Base-by-base conservation (phyloP, 768 basidiomycete genomes). In the Hirschioporus abietinus region DNA sequence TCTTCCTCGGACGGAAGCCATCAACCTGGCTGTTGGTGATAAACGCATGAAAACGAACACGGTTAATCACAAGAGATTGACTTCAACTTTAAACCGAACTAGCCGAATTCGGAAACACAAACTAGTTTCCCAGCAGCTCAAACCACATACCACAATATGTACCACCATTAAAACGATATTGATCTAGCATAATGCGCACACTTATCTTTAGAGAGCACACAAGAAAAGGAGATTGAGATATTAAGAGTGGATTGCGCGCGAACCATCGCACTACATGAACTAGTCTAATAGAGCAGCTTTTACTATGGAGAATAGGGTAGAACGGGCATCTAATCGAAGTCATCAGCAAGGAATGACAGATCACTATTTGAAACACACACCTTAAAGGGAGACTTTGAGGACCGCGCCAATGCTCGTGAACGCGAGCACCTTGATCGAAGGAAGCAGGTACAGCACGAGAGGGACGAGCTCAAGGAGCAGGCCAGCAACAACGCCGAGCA, bases 401-500 rank as follows among this genome's bases (percentile, higher is more conserved):
- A 52, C 42, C 20, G 42, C 42, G 42, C 42, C 42, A 15, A 52
- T 52, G 42, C 42, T 52, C 42, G 42, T 52, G 42, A 52, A 52
- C 42, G 42, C 42, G 42, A 52, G 42, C 42, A 52, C 42, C 42
- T 52, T 52, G 42, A 52, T 52, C 42, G 88, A 89, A 65, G 88
- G 85, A 15, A 88, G 85, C 60, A 85, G 88, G 69, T 91, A 86
- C n/a, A 93, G 94, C 67, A 96, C 83, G 12, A 88, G 86, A 60
- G 87, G 83, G 58, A 95, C 88, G 68, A 99, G 81, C 64, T 92
- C 86, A 65, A 92, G 78, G 42, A 93, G 80, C 42, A 52, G 42
- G 42, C 42, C 42, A 52, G 42, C 42, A 52, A 52, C 42, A 52
- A 52, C 42, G 42, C 15, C 42, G 20, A 52, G 42, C 42, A 52